phyloP scores from a whole-genome alignment of 2,329 filamentous ascomycete species.

The Phaeophleospora eucalypticola region DNA sequence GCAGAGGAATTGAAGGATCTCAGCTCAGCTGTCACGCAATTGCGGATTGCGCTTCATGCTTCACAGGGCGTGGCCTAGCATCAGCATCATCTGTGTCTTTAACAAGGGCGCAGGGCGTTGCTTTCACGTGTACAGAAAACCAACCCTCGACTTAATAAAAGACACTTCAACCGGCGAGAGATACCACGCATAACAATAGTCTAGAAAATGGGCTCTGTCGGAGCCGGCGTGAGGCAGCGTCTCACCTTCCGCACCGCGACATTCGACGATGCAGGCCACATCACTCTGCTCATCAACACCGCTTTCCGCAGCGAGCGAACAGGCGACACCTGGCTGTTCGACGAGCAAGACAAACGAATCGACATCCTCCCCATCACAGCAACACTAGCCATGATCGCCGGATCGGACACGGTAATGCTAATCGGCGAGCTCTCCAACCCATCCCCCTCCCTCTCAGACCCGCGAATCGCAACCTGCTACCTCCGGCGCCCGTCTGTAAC shows the following conservation, averaged over 20 bases:
- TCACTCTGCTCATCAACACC: slow-evolving; percentile 10
- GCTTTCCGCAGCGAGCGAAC: slow-evolving; percentile 12
- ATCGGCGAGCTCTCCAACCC: no score
- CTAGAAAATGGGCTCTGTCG: neutral
- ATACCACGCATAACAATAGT: neutral
- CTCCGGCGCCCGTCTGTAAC: slow-evolving; percentile 1
- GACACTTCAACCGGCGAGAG: no score
- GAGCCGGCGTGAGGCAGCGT: neutral
- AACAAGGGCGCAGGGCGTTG: no score
- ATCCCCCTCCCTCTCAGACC: no score
- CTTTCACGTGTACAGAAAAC: no score
- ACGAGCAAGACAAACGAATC: slow-evolving; percentile 8
- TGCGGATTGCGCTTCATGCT: no score
- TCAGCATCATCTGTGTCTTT: no score
- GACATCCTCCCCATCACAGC: slow-evolving; percentile 9
- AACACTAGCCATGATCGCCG: slow-evolving; percentile 1
- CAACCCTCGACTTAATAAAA: no score
- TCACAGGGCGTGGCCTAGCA: no score
- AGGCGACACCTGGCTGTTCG: slow-evolving; percentile 13
- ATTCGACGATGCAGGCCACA: slow-evolving; percentile 1
- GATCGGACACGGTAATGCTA: slow-evolving; percentile 7
- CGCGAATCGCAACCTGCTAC: slow-evolving; percentile 4
- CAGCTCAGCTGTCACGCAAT: no score
- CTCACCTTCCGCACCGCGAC: slow-evolving; percentile 8
- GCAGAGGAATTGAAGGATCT: no score